Base-by-base conservation (phyloP, 805 yeast genomes). In the Starmerella ratchasimensis region DNA sequence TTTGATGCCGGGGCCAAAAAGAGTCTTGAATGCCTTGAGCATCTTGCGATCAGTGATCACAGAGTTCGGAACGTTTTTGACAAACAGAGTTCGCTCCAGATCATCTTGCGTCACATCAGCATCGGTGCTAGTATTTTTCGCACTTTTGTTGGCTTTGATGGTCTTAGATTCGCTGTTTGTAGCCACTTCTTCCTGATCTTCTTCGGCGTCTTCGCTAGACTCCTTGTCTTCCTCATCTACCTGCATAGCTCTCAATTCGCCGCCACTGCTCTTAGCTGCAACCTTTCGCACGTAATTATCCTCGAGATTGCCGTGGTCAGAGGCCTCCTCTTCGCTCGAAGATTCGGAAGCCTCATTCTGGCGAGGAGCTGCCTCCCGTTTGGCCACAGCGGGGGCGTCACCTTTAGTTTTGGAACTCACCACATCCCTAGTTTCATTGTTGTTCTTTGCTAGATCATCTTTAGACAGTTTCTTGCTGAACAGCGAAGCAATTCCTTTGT, bases 41-140 rank as follows among this genome's bases (percentile, higher is more conserved):
- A 63, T 58, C 28, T 63, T 57, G 55, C 81, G 82, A 33, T 72
- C 68, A 2, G 78, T 68, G 45, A 84, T 71, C 7, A 76, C 83
- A 1, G 62, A 53, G 28, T 74, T 60, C 24, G 80, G 71, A 11
- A 88, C 71, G 56, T 90, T 90, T 31, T 96, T 97, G 8, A 90
- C 76, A 52, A 90, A 90, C 0, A 88, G 82, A 5, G 94, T 93
- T 57, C 81, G 80, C 48, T 72, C 80, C 34, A 80, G 62, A 55
- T 83, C 94, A 4, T 4, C n/a, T 32, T 14, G 21, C 32, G 15
- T 29, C 5, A 29, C n/a, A 10, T 22, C 24, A 22, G 24, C 24
- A 22, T 22, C 10, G 7, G 7, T 10, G 10, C 24, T 22, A 8
- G 7, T 7, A 22, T 22, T 22, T 7, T 10, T 22, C 10, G 7